A percentile compares a stretch with the other conserved stretches of the same genome.
phyloP scores from a whole-genome alignment of 805 yeast genomes.

The Metschnikowia picachoensis region DNA sequence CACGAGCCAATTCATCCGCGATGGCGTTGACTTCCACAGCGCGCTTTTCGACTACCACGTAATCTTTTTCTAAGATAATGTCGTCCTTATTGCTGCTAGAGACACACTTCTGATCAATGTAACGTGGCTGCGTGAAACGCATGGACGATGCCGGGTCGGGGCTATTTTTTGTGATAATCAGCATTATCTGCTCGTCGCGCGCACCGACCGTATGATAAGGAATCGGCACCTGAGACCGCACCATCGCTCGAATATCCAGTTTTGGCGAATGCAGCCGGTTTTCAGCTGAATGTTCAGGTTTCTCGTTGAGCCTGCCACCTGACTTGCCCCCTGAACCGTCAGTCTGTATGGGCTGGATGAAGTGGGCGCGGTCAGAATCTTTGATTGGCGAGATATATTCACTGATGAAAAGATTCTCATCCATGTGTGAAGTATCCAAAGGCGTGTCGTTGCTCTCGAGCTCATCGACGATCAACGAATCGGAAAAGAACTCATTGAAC shows the following conservation, averaged over 20 bases:
- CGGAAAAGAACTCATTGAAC: constrained; percentile 80
- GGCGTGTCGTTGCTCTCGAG: constrained; percentile 53
- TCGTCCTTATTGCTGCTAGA: constrained; percentile 34
- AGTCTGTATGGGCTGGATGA: constrained; percentile 16
- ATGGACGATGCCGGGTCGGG: constrained; percentile 38
- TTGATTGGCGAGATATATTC: constrained; percentile 60
- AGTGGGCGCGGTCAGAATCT: constrained; percentile 21
- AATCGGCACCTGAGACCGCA: constrained; percentile 1
- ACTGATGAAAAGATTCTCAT: constrained; percentile 78
- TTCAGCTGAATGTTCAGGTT: neutral
- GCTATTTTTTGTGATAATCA: constrained; percentile 39
- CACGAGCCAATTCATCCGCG: constrained; percentile 84
- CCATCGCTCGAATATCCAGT: neutral
- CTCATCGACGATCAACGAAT: constrained; percentile 58
- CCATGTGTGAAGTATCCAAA: constrained; percentile 61
- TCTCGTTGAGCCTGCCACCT: too few relatives aligned
- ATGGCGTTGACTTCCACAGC: constrained; percentile 93
- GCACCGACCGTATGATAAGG: constrained; percentile 3
- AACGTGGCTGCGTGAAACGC: constrained; percentile 22
- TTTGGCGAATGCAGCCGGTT: neutral
- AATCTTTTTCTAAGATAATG: constrained; percentile 68
- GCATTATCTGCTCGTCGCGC: constrained; percentile 45
- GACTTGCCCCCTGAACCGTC: neutral
- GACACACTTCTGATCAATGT: constrained; percentile 10
- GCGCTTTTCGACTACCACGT: constrained; percentile 91